phyloP scores from a whole-genome alignment of 177 flowering plant genomes.

The Vitis hybrid region DNA sequence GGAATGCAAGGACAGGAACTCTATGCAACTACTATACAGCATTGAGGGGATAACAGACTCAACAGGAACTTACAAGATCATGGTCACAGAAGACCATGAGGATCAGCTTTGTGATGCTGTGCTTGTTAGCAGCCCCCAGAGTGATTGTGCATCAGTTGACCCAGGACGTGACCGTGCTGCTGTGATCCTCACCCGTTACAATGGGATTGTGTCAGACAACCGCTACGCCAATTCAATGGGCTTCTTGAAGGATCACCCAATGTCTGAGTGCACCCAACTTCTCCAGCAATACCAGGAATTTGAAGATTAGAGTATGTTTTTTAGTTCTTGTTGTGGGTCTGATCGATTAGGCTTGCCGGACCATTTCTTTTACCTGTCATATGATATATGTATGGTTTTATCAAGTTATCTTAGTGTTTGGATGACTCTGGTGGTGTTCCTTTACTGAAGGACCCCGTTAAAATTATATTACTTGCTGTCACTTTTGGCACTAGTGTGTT shows the following conservation, averaged over 20 bases:
- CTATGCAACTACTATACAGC: slow-evolving; percentile 24
- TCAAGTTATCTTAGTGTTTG: too few species aligned
- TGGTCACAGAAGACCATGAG: slow-evolving; percentile 43
- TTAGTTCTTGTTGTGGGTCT: neutral
- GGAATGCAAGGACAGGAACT: slow-evolving; percentile 48
- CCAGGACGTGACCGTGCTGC: slow-evolving; percentile 48
- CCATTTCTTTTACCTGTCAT: too few species aligned
- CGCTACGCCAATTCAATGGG: slow-evolving; percentile 59
- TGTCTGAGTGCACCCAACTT: slow-evolving; percentile 38
- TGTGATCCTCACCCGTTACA: slow-evolving; percentile 45
- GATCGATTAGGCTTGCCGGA: neutral
- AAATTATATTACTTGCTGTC: too few species aligned
- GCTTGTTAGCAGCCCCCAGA: slow-evolving; percentile 46
- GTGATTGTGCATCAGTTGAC: slow-evolving; percentile 25
- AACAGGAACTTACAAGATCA: slow-evolving; percentile 40
- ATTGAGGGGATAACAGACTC: slow-evolving; percentile 35
- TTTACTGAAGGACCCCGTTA: too few species aligned
- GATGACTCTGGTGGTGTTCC: too few species aligned
- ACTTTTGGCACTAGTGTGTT: too few species aligned
- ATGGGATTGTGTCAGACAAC: slow-evolving; percentile 47
- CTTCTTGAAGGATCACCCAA: slow-evolving; percentile 33
- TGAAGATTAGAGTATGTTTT: slow-evolving; percentile 22
- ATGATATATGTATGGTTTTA: too few species aligned
- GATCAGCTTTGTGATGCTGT: slow-evolving; percentile 48
- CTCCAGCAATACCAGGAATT: slow-evolving; percentile 33